Percentiles rank a stretch among this genome's conserved stretches.
Evolutionary conservation across 179 eudicot genomes (phyloP).

Genomic region (Nepenthes alata): DNA sequence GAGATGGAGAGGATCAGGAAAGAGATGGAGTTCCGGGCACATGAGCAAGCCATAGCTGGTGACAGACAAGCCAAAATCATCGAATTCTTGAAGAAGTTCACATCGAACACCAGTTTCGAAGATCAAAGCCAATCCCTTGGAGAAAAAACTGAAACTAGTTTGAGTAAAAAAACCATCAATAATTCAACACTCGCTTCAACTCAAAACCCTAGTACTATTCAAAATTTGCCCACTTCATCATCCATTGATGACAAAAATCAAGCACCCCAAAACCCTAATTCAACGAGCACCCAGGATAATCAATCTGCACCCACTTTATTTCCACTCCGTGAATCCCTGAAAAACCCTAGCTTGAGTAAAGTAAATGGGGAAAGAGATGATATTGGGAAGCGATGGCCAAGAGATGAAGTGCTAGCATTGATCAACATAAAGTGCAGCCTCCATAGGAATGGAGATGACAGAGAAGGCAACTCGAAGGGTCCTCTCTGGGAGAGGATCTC

Average conservation of each 20-base stretch:
- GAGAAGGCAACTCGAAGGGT: conserved; percentile 22
- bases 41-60: conserved; percentile 44
- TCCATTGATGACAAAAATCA: conserved; percentile 7
- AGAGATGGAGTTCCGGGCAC: conserved; percentile 50
- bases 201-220: conserved; percentile 22
- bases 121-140: background rate
- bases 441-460: conserved; percentile 15
- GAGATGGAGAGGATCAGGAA: conserved; percentile 43
- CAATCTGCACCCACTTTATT: background rate
- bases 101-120: conserved; percentile 12
- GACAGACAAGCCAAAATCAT: conserved; percentile 57
- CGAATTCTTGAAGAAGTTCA: conserved; percentile 48
- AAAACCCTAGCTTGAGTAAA: background rate
- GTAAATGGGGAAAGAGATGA: conserved; percentile 22
- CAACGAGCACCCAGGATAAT: conserved; percentile 1
- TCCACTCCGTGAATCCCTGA: conserved; percentile 9
- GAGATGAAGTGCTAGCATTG: conserved; percentile 73
- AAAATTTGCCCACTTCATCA: conserved; percentile 19
- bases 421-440: conserved; percentile 64
- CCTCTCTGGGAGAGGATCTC: conserved; percentile 90
- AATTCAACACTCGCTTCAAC: conserved; percentile 20
- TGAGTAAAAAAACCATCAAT: conserved; percentile 9
- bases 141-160: conserved; percentile 12
- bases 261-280: conserved; percentile 20
- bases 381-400: conserved; percentile 76